Percentiles rank a stretch among this genome's conserved stretches.
Evolutionary conservation across 1,284 basidiomycete species (phyloP).

Genomic region (Grifola frondosa): DNA sequence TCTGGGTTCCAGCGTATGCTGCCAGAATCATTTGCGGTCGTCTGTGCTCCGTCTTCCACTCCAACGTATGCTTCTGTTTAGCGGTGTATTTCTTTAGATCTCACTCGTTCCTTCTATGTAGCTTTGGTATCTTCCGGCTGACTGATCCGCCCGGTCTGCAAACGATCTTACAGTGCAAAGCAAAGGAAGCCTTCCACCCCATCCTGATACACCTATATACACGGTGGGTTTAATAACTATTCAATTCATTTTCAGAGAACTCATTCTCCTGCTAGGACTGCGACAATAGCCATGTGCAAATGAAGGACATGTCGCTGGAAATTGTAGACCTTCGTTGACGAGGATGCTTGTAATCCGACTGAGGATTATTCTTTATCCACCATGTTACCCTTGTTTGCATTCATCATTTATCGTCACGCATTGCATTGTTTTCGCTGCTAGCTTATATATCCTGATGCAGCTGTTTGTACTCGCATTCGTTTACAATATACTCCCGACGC

Average conservation of each 20-base stretch:
- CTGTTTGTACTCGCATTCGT: not conserved
- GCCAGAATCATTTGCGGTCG: constrained; percentile 88
- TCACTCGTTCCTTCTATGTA: constrained; percentile 27
- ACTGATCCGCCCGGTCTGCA: constrained; percentile 83
- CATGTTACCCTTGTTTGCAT: constrained; percentile 1
- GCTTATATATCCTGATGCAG: not conserved
- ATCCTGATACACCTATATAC: constrained; percentile 77
- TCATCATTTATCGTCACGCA: not conserved
- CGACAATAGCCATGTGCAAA: constrained; percentile 79
- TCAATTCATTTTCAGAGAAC: constrained; percentile 1
- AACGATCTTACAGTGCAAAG: constrained; percentile 64
- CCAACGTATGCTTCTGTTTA: constrained; percentile 56
- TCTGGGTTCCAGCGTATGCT: constrained; percentile 84
- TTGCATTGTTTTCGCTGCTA: too few species aligned
- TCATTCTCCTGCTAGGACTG: constrained; percentile 51
- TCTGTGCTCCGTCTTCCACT: constrained; percentile 78
- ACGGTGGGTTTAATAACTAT: constrained; percentile 50
- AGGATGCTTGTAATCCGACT: not conserved
- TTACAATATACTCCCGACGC: too few species aligned
- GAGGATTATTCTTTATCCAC: not conserved
- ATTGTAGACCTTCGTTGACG: constrained; percentile 66
- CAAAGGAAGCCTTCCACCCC: constrained; percentile 83
- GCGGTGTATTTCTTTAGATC: not conserved
- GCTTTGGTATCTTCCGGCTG: constrained; percentile 84
- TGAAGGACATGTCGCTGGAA: constrained; percentile 66